phyloP scores from a whole-genome alignment of 2,329 filamentous ascomycete species.

The Colletotrichum abscissum region DNA sequence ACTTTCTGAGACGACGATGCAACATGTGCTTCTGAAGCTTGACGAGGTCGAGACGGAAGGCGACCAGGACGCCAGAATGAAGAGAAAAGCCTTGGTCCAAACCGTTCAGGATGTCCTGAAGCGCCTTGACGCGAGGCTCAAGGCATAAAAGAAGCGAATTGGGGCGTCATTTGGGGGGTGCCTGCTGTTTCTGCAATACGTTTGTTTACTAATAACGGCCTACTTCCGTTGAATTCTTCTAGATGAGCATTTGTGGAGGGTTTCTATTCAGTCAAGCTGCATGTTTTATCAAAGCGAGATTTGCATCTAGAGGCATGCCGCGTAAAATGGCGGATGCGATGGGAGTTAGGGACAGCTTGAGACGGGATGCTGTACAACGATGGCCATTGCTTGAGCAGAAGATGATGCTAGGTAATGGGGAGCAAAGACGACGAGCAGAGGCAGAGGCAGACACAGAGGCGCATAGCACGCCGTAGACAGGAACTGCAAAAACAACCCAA shows the following conservation, averaged over 20 bases:
- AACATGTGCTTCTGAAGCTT: constrained; percentile 80
- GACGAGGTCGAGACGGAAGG: constrained; percentile 82
- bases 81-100: constrained; percentile 78
- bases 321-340: constrained; percentile 5
- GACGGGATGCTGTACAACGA: constrained; percentile 9
- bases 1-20: constrained; percentile 80
- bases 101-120: constrained; percentile 76
- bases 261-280: constrained; percentile 14
- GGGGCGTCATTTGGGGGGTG: not conserved
- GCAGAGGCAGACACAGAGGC: not conserved
- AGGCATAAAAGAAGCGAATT: not conserved
- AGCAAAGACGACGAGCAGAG: not conserved
- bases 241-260: constrained; percentile 9
- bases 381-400: not conserved
- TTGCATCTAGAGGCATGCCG: constrained; percentile 32
- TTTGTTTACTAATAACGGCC: constrained; percentile 16
- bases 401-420: not conserved
- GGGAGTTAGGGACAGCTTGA: not conserved
- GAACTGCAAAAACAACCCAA: constrained; percentile 15
- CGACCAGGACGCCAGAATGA: constrained; percentile 70
- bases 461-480: constrained; percentile 8
- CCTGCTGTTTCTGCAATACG: constrained; percentile 16
- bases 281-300: constrained; percentile 33
- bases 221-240: not conserved
- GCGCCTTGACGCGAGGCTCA: constrained; percentile 65